Evolutionary conservation across 2,329 filamentous ascomycete species (phyloP).

Genomic region (Alternaria burnsii): DNA sequence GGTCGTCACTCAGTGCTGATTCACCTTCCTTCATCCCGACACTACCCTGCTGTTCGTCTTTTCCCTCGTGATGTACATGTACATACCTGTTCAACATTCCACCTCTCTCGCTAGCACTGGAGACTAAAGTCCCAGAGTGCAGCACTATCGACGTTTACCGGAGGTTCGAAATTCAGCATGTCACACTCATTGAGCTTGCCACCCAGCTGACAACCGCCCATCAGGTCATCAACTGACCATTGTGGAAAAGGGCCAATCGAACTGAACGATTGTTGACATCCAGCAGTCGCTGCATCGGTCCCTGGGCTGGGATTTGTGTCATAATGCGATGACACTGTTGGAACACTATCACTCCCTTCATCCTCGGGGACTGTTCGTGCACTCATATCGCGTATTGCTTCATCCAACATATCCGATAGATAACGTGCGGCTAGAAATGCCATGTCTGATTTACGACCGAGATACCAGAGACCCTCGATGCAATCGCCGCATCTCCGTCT

Average conservation of each 20-base stretch:
- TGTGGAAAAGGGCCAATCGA: not conserved
- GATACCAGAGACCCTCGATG: conserved; percentile 61
- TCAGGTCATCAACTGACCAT: not conserved
- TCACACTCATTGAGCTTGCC: not conserved
- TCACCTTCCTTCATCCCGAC: too few relatives aligned
- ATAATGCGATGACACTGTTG: not conserved
- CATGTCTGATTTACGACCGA: conserved; percentile 65
- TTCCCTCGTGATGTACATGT: too few relatives aligned
- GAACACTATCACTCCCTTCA: not conserved
- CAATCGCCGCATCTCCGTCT: conserved; percentile 57
- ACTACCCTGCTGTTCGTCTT: too few relatives aligned
- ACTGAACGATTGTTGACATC: not conserved
- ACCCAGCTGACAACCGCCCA: not conserved
- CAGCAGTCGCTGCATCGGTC: not conserved
- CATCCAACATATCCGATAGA: conserved; percentile 33
- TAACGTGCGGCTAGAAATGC: conserved; percentile 50
- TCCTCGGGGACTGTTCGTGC: not conserved
- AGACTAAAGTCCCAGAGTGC: conserved; percentile 2
- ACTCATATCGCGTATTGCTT: conserved; percentile 7
- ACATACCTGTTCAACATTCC: too few relatives aligned
- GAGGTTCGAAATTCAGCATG: not conserved
- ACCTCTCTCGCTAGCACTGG: not conserved
- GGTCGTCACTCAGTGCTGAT: too few relatives aligned
- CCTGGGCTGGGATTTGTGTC: not conserved
- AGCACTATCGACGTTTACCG: conserved; percentile 1